Base-by-base conservation (phyloP, 345 rosid species). In the Murraya paniculata region DNA sequence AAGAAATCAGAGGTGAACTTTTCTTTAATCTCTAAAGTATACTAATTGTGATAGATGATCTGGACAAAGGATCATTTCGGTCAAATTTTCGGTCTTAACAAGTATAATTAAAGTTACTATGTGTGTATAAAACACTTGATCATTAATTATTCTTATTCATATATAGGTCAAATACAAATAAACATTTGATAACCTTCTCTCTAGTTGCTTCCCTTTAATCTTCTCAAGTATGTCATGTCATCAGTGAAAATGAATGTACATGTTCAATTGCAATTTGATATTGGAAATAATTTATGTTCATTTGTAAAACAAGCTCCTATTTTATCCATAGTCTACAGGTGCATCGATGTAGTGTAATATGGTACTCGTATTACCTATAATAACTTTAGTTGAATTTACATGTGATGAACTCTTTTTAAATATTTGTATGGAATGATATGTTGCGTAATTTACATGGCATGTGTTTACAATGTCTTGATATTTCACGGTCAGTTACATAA, bases 1-100 rank as follows among this genome's bases (percentile, higher is more conserved):
- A 61, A 28, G 53, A 5, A 25, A 66, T 55, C 30, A 45, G 14
- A 69, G 84, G 89, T 88, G 31, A 77, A 28, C 58, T 79, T 38
- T 24, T 7, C 61, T 48, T 68, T 75, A 41, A 66, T 22, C 73
- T 68, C 45, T 61, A 61, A 18, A 75, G 59, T 50, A 41, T 61
- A 48, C 39, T 24, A 53, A 71, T 21, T 53, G 36, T 9, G 41
- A 22, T 56, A 1, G 57, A 68, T 61, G 64, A 48, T 56, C 68
- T 64, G 68, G n/a, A 16, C 9, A 18, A 18, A 19, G 25, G 13
- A 33, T 19, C 3, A 36, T 64, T 64, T 64, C 21, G 68, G 36
- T 64, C 41, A 22, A 33, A 64, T 14, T 62, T 16, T 28, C 14
- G 21, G 33, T 64, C 68, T 19, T 64, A 31, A 64, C 35, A 6